Base-by-base conservation (phyloP, 352 stramenopile species). In the Phytophthora boehmeriae region DNA sequence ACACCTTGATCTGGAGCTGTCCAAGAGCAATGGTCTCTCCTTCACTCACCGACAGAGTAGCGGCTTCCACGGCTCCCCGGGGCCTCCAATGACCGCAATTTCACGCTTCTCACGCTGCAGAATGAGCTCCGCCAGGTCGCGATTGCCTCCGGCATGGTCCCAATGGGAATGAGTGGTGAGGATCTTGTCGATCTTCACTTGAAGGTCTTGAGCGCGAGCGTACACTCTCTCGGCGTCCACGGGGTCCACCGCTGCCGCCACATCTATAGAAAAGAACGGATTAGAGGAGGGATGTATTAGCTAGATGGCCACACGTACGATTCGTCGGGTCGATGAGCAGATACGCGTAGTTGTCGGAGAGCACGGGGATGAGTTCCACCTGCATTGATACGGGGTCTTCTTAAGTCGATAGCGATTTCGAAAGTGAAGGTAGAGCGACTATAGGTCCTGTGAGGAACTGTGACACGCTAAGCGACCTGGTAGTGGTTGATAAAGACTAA, bases 281-380 rank as follows among this genome's bases (percentile, higher is more conserved):
- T 34, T 49, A n/a, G 8, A 30, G 43, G 8, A 35, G 25, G 34
- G 14, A 4, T 11, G 34, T 39, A 39, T 34, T 41, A 5, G 43
- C 17, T 9, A 63, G 32, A 36, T 8, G 39, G 2, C 49, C 8
- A 62, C 1, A 60, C 71, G 30, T 71, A 88, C 83, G 60, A 17
- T 62, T 61, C 5, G 16, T 46, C 1, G 68, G 56, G 68, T 95
- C 84, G 35, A 95, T 88, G 19, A 95, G 66, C 34, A 98, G 70
- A 66, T 98, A 98, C 41, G 87, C 76, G 67, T 97, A 98, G 73
- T 98, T 98, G 76, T 98, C 93, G 5, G 73, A 78, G 28, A 97
- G 74, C 43, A 97, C 84, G 35, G 91, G 87, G 10, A 97, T 74
- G 4, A 79, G 72, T 13, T 94, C 77, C 34, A 97, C 72, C 36